A percentile compares a stretch with the other conserved stretches of the same genome.
phyloP scores from a whole-genome alignment of 2,329 filamentous ascomycete species.

The Trematosphaeria pertusa region DNA sequence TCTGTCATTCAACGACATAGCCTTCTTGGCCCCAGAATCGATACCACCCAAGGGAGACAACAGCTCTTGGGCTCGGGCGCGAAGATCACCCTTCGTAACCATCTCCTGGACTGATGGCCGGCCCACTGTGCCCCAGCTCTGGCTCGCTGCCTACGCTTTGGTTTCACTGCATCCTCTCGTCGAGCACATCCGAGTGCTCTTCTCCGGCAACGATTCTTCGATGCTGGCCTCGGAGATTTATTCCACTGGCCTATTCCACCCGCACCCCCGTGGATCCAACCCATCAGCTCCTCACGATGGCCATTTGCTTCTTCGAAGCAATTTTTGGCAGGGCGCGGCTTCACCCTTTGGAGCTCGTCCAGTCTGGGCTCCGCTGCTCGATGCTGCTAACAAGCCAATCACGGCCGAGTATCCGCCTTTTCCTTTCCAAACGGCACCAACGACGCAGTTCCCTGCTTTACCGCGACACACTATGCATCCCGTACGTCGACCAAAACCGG shows the following conservation, averaged over 20 bases:
- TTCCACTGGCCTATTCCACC: conserved; percentile 51
- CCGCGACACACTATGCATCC: conserved; percentile 71
- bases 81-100: conserved; percentile 51
- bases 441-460: conserved; percentile 55
- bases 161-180: conserved; percentile 52
- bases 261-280: conserved; percentile 49
- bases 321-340: conserved; percentile 55
- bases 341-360: conserved; percentile 52
- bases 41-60: conserved; percentile 41
- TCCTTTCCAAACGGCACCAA: conserved; percentile 54
- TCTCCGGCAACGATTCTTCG: conserved; percentile 47
- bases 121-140: conserved; percentile 56
- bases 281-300: conserved; percentile 43
- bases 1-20: conserved; percentile 39
- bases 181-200: conserved; percentile 54
- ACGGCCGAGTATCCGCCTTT: conserved; percentile 50
- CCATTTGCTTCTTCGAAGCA: conserved; percentile 59
- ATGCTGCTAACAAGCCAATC: conserved; percentile 47
- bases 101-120: conserved; percentile 51
- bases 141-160: conserved; percentile 56
- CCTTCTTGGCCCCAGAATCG: conserved; percentile 29
- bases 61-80: conserved; percentile 53
- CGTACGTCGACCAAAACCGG: conserved; percentile 73
- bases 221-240: conserved; percentile 51
- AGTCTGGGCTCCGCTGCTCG: conserved; percentile 47